Percentiles rank a stretch among this genome's conserved stretches.
phyloP scores from a whole-genome alignment of 768 basidiomycete species.

The Lentinus tigrinus region DNA sequence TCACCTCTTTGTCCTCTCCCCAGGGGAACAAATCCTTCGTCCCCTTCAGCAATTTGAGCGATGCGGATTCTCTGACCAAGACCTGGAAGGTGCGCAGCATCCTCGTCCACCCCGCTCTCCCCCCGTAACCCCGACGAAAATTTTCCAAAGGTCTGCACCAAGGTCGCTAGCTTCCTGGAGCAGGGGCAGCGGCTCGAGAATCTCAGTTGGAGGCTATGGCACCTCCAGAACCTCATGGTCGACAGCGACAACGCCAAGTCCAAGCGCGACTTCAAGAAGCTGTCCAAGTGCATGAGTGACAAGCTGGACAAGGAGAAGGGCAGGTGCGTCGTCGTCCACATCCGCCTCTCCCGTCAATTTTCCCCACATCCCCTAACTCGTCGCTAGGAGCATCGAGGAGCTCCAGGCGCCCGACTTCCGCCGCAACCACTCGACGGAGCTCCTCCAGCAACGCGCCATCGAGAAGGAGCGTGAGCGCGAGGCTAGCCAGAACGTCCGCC shows the following conservation, averaged over 20 bases:
- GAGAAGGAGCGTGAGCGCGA: slow-evolving; percentile 83
- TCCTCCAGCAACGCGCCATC: slow-evolving; percentile 75
- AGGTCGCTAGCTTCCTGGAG: slow-evolving; percentile 88
- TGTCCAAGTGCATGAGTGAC: slow-evolving; percentile 87
- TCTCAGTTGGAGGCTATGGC: slow-evolving; percentile 90
- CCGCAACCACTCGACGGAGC: slow-evolving; percentile 75
- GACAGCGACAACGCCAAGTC: slow-evolving; percentile 87
- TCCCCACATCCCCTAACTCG: background rate
- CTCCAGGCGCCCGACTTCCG: slow-evolving; percentile 82
- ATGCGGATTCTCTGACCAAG: slow-evolving; percentile 81
- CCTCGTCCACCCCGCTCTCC: slow-evolving; percentile 1
- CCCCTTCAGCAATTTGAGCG: slow-evolving; percentile 86
- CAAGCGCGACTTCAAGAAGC: slow-evolving; percentile 87
- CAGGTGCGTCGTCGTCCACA: slow-evolving; percentile 49
- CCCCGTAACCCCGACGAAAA: background rate
- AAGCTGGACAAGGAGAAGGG: slow-evolving; percentile 93
- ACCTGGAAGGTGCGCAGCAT: slow-evolving; percentile 76
- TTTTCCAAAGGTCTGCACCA: slow-evolving; percentile 71
- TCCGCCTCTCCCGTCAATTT: background rate
- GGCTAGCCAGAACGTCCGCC: slow-evolving; percentile 53
- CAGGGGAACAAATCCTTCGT: slow-evolving; percentile 94
- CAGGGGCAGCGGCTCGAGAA: slow-evolving; percentile 91
- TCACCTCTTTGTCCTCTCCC: slow-evolving; percentile 17
- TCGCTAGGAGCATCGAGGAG: slow-evolving; percentile 73
- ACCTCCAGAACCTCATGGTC: slow-evolving; percentile 88